These are phyloP conservation scores for Colletotrichum sp. DNA, from an alignment of 2,329 filamentous ascomycete species.

Conservation along the genomic window DNA sequence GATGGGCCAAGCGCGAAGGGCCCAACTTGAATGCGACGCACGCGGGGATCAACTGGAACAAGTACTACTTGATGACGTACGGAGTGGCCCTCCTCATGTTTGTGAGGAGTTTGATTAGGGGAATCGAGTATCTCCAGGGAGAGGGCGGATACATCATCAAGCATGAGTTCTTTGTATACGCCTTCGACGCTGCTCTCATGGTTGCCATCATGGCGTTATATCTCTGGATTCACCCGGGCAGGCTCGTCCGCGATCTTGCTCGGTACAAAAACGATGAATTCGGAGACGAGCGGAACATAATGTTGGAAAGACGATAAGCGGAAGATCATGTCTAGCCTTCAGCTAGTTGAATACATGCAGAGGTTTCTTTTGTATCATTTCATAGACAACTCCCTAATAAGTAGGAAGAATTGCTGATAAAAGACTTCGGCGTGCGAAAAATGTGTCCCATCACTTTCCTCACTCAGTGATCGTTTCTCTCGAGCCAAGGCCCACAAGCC, in stretches of 20 bases:
- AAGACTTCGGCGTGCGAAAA: rapidly evolving
- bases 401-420: rapidly evolving
- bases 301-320: neutral
- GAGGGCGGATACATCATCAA: constrained; percentile 39
- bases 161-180: constrained; percentile 45
- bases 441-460: neutral
- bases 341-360: neutral
- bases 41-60: constrained; percentile 18
- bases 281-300: neutral
- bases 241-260: constrained; percentile 11
- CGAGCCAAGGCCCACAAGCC: constrained; percentile 10
- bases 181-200: constrained; percentile 48
- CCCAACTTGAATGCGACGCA: neutral
- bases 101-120: constrained; percentile 22
- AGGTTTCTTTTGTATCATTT: neutral
- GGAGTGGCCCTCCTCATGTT: constrained; percentile 20
- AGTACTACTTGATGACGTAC: constrained; percentile 22
- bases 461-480: neutral
- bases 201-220: constrained; percentile 37
- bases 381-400: neutral
- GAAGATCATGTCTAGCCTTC: neutral
- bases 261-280: neutral
- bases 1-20: neutral
- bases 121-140: constrained; percentile 25
- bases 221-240: constrained; percentile 21